Conservation (phyloP, 306 rosid genomes). For the Alnus glutinosa region DNA sequence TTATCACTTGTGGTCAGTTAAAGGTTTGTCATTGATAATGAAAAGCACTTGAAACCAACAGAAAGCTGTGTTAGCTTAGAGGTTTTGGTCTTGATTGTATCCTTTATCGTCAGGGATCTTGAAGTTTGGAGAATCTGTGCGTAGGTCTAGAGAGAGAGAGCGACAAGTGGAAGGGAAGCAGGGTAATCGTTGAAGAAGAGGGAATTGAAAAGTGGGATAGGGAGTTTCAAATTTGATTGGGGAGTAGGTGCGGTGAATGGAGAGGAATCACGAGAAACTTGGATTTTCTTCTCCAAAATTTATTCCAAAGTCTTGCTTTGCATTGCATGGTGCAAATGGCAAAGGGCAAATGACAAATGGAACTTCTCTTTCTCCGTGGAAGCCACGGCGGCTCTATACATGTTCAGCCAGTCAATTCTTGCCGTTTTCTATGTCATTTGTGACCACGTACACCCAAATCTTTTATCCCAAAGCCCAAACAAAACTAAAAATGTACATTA, state of each 20-base stretch:
- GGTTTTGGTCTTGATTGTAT: background rate
- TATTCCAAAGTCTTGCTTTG: slow-evolving; percentile 51
- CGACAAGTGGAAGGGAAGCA: slow-evolving; percentile 32
- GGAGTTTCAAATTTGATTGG: slow-evolving; percentile 44
- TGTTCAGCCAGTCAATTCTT: background rate
- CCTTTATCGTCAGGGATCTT: slow-evolving; percentile 3
- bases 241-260: slow-evolving; percentile 45
- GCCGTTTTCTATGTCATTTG: background rate
- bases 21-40: slow-evolving; percentile 12
- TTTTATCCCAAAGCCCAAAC: background rate
- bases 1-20: slow-evolving; percentile 8
- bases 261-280: slow-evolving; percentile 75
- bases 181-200: slow-evolving; percentile 33
- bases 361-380: background rate
- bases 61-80: background rate
- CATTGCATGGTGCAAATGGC: slow-evolving; percentile 42
- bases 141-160: slow-evolving; percentile 22
- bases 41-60: slow-evolving; percentile 9
- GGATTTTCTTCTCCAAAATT: slow-evolving; percentile 42
- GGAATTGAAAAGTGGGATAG: slow-evolving; percentile 41
- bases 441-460: background rate
- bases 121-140: slow-evolving; percentile 15
- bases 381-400: background rate
- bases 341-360: slow-evolving; percentile 38
- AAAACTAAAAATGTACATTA: too few relatives aligned